Evolutionary conservation across 2,329 filamentous ascomycete genomes (phyloP), one percentile per base, ranked within the genome.

Genomic region (Fusarium sp.): DNA sequence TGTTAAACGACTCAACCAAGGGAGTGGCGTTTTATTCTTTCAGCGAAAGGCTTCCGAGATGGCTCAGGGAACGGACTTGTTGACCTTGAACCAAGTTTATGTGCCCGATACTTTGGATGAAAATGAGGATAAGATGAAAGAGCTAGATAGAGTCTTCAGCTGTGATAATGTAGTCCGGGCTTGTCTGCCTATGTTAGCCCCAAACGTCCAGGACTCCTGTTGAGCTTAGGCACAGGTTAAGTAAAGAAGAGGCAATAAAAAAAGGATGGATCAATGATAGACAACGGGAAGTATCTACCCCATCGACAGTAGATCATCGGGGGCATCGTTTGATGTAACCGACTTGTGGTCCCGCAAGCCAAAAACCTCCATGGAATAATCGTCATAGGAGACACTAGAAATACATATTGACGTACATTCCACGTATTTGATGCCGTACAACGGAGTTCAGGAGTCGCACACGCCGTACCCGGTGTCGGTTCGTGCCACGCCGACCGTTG

Each of bases 381-480:
- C 27, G 27, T 54, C 50, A 54, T 54, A 20, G 47, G 22, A 11
- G 47, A 54, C 27, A 54, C 18, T 31, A 14, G 27, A 54, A 58
- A 38, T 45, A 34, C 42, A 52, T 11, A 16, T 5, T 40, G n/a
- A 64, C 52, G 24, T 63, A 71, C 62, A 24, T 57, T 35, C 47
- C 59, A 71, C 31, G 70, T 47, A 45, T 8, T 61, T 22, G 20
- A 52, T n/a, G 58, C 37, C 54, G 60, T 66, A 58, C 14, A 73
- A 72, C 37, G 63, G 57, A 29, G 56, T 40, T 61, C 64, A 42
- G 47, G 52, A 42, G 50, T 47, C 57, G 29, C 47, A 50, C 59
- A 29, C 31, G 66, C 56, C 29, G 62, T 40, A 67, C 56, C 54
- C 70, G 67, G 61, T 56, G 58, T 71, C 61, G 70, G 29, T 6